Base-by-base conservation (phyloP, 768 basidiomycete genomes). In the Tylopilus sp. region DNA sequence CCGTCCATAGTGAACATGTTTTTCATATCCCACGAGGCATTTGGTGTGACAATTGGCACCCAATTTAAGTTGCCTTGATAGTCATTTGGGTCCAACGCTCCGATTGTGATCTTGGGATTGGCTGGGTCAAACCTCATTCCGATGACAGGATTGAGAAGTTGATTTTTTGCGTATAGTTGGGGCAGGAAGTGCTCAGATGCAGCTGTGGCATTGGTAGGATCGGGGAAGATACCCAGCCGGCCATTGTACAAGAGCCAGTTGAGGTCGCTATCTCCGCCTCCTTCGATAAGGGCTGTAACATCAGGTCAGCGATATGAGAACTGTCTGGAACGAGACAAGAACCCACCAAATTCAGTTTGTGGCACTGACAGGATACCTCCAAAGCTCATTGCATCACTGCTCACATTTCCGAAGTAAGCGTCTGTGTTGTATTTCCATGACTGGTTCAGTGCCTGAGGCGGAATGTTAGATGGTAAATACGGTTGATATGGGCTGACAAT, bases 101-200 rank as follows among this genome's bases (percentile, higher is more conserved):
- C 63, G 15, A 65, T 64, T 4, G 63, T 64, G 18, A 65, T 53
- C 26, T 59, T 67, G 8, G 63, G 65, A 23, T 65, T 45, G 13
- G 28, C 15, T 1, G 56, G 66, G 40, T 67, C 64, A 12, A 65
- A 52, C 22, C 47, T 51, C 40, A 65, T 55, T 22, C 51, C 60
- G 20, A 67, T 44, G 12, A 63, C 64, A 9, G 55, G 60, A 25
- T 63, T 50, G 18, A 67, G 57, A 26, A 64, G 48, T 25, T 61
- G 54, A 2, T 52, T 46, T 20, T 9, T 50, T 25, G 40, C 28
- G 33, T 65, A 48, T 28, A 64, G 13, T 31, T 30, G 40, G 31
- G 52, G 52, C 21, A 61, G 43, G 36, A 53, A 56, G 42, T 65
- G 53, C 20, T 53, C 51, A 1, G 53, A 53, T 0, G 62, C 54